A percentile compares a stretch with the other conserved stretches of the same genome.
phyloP scores from a whole-genome alignment of 163 green algal species.

The Chlamydomonas reinhardtii region DNA sequence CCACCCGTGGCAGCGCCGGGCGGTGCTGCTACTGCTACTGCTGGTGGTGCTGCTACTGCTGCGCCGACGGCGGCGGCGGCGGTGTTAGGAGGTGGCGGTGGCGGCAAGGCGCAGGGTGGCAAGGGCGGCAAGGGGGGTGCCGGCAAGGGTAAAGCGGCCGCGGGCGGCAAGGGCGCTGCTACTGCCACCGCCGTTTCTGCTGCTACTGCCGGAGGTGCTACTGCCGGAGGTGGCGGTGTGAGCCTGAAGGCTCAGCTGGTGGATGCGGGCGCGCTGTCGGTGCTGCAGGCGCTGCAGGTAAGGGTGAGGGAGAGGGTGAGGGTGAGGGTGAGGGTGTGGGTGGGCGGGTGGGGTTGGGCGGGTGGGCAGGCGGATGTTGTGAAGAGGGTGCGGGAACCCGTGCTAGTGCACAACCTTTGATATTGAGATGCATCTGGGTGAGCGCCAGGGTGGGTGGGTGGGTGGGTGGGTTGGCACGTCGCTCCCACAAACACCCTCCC shows the following conservation, averaged over 20 bases:
- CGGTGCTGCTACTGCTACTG: not conserved
- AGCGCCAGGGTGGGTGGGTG: too few species aligned
- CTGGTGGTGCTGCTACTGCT: not conserved
- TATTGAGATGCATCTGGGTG: too few species aligned
- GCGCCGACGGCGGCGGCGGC: too few species aligned
- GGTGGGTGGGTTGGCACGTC: too few species aligned
- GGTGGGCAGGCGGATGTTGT: not conserved
- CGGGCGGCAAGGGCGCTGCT: not conserved
- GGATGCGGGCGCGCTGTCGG: slow-evolving; percentile 26
- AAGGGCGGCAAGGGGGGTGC: too few species aligned
- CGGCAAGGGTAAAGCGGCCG: not conserved
- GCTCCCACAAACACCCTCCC: too few species aligned
- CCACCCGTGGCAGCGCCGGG: too few species aligned
- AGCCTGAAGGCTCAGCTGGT: slow-evolving; percentile 30
- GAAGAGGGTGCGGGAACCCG: too few species aligned
- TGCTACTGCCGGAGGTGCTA: not conserved
- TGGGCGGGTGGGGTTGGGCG: not conserved
- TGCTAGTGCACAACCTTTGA: too few species aligned
- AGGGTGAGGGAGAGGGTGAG: not conserved
- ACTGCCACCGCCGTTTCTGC: not conserved
- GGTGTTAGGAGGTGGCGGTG: too few species aligned
- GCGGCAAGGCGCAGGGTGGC: too few species aligned
- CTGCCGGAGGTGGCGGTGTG: not conserved
- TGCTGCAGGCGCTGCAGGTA: slow-evolving; percentile 30
- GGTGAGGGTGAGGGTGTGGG: not conserved